These are phyloP conservation scores for Rhodotorula sphaerocarpa DNA, from an alignment of 768 basidiomycete genomes.

Conservation along the genomic window DNA sequence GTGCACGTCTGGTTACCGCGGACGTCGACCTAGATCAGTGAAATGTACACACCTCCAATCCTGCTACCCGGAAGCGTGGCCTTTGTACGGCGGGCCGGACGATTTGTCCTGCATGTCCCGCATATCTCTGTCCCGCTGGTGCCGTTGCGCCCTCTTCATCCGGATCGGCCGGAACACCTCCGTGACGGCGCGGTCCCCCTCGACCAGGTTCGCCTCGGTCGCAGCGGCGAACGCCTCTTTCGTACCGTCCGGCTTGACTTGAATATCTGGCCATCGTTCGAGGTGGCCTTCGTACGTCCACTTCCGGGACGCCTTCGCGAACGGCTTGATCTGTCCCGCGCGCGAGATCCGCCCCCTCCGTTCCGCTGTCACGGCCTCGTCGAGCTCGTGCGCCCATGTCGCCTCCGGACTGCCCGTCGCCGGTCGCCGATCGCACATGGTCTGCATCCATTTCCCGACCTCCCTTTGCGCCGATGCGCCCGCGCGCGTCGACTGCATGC, in stretches of 20 bases:
- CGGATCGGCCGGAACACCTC: background rate
- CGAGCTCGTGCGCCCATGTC: background rate
- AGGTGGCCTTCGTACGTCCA: background rate
- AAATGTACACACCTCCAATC: no score
- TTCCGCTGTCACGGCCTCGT: background rate
- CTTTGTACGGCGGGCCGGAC: no score
- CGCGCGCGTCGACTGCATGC: background rate
- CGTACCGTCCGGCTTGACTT: background rate
- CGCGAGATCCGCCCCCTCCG: background rate
- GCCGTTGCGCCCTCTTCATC: background rate
- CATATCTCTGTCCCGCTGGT: background rate
- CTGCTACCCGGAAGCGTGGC: no score
- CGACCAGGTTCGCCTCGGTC: background rate
- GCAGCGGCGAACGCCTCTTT: slow-evolving; percentile 9
- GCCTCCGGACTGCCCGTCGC: background rate
- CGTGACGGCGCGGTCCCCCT: background rate
- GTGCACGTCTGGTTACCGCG: no score
- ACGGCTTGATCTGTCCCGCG: background rate
- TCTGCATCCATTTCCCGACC: slow-evolving; percentile 1
- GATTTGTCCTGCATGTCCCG: no score
- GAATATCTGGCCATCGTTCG: background rate
- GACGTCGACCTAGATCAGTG: no score
- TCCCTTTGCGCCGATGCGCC: background rate
- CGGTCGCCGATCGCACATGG: background rate
- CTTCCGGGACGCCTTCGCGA: background rate